Conservation (phyloP, 2,329 filamentous ascomycete genomes). For the Rutstroemia sp. region DNA sequence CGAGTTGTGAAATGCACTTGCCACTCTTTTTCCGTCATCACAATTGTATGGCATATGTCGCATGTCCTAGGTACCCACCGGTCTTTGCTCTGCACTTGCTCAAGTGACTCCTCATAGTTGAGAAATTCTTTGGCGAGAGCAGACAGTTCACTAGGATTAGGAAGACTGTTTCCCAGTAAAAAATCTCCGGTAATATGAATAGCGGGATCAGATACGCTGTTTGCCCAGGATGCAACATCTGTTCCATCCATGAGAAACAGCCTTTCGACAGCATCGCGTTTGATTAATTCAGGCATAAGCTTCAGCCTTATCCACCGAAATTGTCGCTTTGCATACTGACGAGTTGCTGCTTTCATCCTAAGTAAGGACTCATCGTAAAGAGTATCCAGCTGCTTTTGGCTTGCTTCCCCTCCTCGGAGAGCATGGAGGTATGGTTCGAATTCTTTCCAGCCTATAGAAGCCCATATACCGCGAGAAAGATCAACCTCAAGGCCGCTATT, state of each 20-base stretch:
- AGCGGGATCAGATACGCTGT: constrained; percentile 59
- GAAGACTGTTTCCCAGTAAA: constrained; percentile 42
- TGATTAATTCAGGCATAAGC: constrained; percentile 60
- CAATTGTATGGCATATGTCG: constrained; percentile 61
- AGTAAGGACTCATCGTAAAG: constrained; percentile 58
- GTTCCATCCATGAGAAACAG: constrained; percentile 81
- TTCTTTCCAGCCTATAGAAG: constrained; percentile 94
- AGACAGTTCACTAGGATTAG: constrained; percentile 48
- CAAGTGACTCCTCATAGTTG: constrained; percentile 40
- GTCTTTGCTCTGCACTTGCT: constrained; percentile 35
- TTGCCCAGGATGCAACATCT: constrained; percentile 52
- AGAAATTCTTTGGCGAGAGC: constrained; percentile 48
- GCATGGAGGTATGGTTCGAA: constrained; percentile 64
- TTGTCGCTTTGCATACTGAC: constrained; percentile 82
- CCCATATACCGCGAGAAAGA: constrained; percentile 80
- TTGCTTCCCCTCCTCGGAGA: constrained; percentile 27
- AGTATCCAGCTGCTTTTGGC: constrained; percentile 39
- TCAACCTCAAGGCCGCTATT: constrained; percentile 52
- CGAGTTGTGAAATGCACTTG: constrained; percentile 38
- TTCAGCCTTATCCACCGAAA: constrained; percentile 82
- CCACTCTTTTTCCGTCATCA: constrained; percentile 48
- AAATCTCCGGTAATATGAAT: constrained; percentile 55
- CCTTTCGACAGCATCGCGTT: constrained; percentile 42
- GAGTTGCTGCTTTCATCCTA: constrained; percentile 72
- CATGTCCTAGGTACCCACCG: constrained; percentile 53